Conservation (phyloP, 2,329 filamentous ascomycete species). For the Coniochaeta hoffmannii region DNA sequence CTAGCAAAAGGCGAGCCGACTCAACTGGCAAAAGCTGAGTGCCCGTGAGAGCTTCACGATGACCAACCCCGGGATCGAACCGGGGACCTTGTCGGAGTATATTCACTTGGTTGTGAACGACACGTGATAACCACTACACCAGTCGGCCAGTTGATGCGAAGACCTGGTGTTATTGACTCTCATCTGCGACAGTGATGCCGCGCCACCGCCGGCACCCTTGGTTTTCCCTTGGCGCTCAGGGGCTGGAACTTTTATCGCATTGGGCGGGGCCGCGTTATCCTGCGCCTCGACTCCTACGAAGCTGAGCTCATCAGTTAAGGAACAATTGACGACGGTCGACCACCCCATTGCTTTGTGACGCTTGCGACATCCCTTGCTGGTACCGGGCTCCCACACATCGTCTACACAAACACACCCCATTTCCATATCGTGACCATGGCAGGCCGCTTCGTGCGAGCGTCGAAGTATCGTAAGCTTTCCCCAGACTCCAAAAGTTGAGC, state of each 20-base stretch:
- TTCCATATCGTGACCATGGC: conserved; percentile 33
- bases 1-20: too few relatives aligned
- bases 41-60: not conserved
- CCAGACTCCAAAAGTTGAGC: not conserved
- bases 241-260: not conserved
- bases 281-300: not conserved
- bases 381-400: not conserved
- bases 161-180: not conserved
- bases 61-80: conserved; percentile 5
- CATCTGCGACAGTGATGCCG: too few relatives aligned
- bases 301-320: not conserved
- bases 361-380: not conserved
- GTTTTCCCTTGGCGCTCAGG: not conserved
- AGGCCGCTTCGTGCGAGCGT: conserved; percentile 60
- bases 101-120: conserved; percentile 6
- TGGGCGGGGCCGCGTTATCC: not conserved
- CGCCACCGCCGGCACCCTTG: too few relatives aligned
- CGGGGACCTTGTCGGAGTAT: conserved; percentile 5
- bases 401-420: not conserved
- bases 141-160: not conserved
- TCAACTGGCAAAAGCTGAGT: too few relatives aligned
- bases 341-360: not conserved
- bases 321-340: not conserved
- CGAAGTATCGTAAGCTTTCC: conserved; percentile 55
- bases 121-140: conserved; percentile 9